A percentile compares a stretch with the other conserved stretches of the same genome.
Conservation (phyloP, 2,329 filamentous ascomycete genomes). For the Sclerotinia nivalis region DNA sequence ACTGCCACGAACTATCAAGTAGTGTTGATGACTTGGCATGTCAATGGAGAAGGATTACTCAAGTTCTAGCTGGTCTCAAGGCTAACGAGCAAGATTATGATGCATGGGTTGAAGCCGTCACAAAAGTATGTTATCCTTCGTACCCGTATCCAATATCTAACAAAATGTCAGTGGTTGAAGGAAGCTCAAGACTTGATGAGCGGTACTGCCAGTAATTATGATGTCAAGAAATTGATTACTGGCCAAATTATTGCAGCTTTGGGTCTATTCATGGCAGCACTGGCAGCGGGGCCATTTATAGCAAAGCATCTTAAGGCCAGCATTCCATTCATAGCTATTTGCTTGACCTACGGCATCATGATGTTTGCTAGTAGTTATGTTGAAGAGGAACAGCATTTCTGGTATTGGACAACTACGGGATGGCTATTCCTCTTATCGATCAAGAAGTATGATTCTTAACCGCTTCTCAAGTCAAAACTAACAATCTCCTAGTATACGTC, state of each 20-base stretch:
- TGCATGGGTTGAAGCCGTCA: constrained; percentile 48
- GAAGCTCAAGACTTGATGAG: constrained; percentile 74
- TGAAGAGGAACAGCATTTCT: constrained; percentile 97
- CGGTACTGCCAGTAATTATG: constrained; percentile 89
- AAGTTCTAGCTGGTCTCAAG: constrained; percentile 28
- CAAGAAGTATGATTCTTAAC: constrained; percentile 41
- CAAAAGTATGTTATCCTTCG: constrained; percentile 42
- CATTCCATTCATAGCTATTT: constrained; percentile 52
- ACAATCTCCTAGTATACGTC: constrained; percentile 31
- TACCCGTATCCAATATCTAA: constrained; percentile 27
- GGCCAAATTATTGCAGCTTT: constrained; percentile 48
- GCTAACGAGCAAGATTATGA: constrained; percentile 40
- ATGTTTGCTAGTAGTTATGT: constrained; percentile 99
- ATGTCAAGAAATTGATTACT: constrained; percentile 61
- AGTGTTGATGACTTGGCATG: constrained; percentile 63
- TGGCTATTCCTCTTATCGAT: constrained; percentile 63
- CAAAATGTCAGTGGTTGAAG: constrained; percentile 43
- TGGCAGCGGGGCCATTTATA: constrained; percentile 47
- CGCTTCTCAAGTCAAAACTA: constrained; percentile 14
- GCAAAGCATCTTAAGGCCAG: constrained; percentile 40
- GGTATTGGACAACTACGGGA: constrained; percentile 84
- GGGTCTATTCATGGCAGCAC: constrained; percentile 40
- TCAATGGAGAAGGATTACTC: constrained; percentile 57
- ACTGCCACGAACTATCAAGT: constrained; percentile 33
- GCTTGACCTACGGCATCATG: constrained; percentile 72